A percentile compares a stretch with the other conserved stretches of the same genome.
Conservation (phyloP, 202 grass and related monocot genomes). For the Sporobolus alterniflorus region DNA sequence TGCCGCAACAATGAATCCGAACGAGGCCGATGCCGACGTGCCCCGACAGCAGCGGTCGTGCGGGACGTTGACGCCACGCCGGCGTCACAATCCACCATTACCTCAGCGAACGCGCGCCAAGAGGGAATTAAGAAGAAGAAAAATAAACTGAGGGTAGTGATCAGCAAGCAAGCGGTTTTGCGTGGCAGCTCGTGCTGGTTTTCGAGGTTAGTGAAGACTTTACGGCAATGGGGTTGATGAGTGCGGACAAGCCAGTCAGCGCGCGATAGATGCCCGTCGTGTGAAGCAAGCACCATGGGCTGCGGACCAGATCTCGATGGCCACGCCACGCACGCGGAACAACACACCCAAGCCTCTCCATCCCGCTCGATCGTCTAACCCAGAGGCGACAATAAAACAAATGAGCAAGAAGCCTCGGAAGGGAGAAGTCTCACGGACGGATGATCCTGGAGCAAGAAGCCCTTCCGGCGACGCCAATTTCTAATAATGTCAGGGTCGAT, state of each 20-base stretch:
- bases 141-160: neutral
- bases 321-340: neutral
- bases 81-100: slow-evolving; percentile 5
- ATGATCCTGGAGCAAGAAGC: neutral
- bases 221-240: slow-evolving; percentile 41
- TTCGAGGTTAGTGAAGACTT: slow-evolving; percentile 48
- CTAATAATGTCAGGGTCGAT: slow-evolving; percentile 25
- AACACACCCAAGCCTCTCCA: neutral
- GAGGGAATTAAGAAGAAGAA: too few relatives aligned
- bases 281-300: slow-evolving; percentile 43
- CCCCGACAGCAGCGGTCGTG: slow-evolving; percentile 39
- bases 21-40: slow-evolving; percentile 30
- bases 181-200: slow-evolving; percentile 8
- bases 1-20: slow-evolving; percentile 37
- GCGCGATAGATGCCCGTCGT: slow-evolving; percentile 20
- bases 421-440: slow-evolving; percentile 19
- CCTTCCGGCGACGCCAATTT: slow-evolving; percentile 28
- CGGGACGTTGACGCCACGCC: slow-evolving; percentile 34
- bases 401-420: neutral
- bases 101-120: neutral
- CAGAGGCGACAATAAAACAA: slow-evolving; percentile 21
- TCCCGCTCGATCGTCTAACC: neutral
- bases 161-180: neutral
- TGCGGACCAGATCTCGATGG: slow-evolving; percentile 48
- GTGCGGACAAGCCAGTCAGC: slow-evolving; percentile 29